Conservation (phyloP, 2,329 filamentous ascomycete genomes). For the Fusarium austroafricanum region DNA sequence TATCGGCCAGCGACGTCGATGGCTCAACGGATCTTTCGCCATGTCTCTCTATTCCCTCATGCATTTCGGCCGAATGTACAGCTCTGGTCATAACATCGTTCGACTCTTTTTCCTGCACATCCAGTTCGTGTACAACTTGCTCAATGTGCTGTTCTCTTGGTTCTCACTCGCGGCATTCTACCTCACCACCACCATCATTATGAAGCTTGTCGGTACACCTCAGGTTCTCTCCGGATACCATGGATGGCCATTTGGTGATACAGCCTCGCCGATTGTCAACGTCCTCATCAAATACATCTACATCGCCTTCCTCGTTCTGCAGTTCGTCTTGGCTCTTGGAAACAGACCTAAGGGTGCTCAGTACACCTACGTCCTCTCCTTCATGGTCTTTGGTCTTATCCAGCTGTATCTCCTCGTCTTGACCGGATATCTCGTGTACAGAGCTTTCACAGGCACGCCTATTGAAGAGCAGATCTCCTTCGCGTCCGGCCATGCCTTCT, state of each 20-base stretch:
- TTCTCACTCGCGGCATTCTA: slow-evolving; percentile 41
- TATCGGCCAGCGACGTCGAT: slow-evolving; percentile 41
- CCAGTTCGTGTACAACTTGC: slow-evolving; percentile 42
- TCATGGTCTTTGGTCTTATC: slow-evolving; percentile 42
- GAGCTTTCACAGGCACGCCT: slow-evolving; percentile 33
- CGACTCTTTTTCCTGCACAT: slow-evolving; percentile 43
- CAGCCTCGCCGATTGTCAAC: slow-evolving; percentile 40
- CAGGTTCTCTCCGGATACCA: slow-evolving; percentile 33
- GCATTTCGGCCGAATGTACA: slow-evolving; percentile 41
- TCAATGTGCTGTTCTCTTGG: slow-evolving; percentile 42
- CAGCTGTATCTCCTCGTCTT: slow-evolving; percentile 40
- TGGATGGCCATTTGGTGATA: slow-evolving; percentile 42
- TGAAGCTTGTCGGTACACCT: slow-evolving; percentile 41
- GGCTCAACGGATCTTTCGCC: slow-evolving; percentile 43
- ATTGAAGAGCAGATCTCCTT: slow-evolving; percentile 42
- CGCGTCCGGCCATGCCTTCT: slow-evolving; percentile 33
- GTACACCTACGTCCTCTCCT: slow-evolving; percentile 42
- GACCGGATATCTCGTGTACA: slow-evolving; percentile 42
- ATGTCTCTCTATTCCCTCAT: slow-evolving; percentile 44
- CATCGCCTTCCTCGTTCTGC: slow-evolving; percentile 39
- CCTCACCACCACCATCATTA: slow-evolving; percentile 42
- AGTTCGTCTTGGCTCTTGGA: slow-evolving; percentile 42
- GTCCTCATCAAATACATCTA: slow-evolving; percentile 42
- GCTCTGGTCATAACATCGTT: slow-evolving; percentile 39
- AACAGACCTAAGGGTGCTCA: slow-evolving; percentile 42